Conservation (phyloP, 805 yeast genomes). For the Ogataea allantospora region DNA sequence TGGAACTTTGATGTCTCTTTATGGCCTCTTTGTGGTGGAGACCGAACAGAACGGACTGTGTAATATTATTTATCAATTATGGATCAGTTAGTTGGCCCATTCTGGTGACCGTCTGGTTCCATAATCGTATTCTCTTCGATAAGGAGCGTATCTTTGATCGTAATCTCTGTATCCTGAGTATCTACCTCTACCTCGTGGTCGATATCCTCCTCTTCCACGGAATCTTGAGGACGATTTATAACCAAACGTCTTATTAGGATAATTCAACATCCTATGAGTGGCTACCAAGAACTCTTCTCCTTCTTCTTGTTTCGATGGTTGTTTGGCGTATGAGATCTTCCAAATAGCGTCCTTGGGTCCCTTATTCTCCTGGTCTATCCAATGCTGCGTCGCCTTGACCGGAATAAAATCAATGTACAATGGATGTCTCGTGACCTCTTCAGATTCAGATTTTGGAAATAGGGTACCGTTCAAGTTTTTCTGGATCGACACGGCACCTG, state of each 20-base stretch:
- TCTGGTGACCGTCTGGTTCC: background rate
- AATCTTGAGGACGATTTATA: slow-evolving; percentile 31
- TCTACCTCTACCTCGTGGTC: background rate
- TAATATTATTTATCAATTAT: slow-evolving; percentile 59
- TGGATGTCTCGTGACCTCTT: slow-evolving; percentile 23
- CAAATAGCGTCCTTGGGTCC: slow-evolving; percentile 46
- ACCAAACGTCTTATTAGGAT: slow-evolving; percentile 34
- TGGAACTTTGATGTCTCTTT: slow-evolving; percentile 68
- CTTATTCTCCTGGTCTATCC: slow-evolving; percentile 46
- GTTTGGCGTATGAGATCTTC: slow-evolving; percentile 38
- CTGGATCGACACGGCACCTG: slow-evolving; percentile 40
- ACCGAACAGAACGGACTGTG: slow-evolving; percentile 78
- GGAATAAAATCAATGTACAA: slow-evolving; percentile 45
- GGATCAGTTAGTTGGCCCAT: slow-evolving; percentile 39
- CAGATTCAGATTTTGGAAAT: slow-evolving; percentile 30
- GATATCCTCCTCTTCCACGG: slow-evolving; percentile 12
- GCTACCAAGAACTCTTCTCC: slow-evolving; percentile 31
- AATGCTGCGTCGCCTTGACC: slow-evolving; percentile 42
- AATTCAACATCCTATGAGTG: slow-evolving; percentile 34
- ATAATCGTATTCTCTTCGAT: slow-evolving; percentile 4
- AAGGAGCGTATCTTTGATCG: slow-evolving; percentile 10
- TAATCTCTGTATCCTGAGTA: slow-evolving; percentile 6
- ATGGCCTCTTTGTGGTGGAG: slow-evolving; percentile 81
- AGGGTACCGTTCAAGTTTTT: slow-evolving; percentile 34
- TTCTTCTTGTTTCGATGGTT: slow-evolving; percentile 32